Percentiles rank a stretch among this genome's conserved stretches.
phyloP scores from a whole-genome alignment of 495 filamentous ascomycete genomes.

The Hypoxylon fragiforme region DNA sequence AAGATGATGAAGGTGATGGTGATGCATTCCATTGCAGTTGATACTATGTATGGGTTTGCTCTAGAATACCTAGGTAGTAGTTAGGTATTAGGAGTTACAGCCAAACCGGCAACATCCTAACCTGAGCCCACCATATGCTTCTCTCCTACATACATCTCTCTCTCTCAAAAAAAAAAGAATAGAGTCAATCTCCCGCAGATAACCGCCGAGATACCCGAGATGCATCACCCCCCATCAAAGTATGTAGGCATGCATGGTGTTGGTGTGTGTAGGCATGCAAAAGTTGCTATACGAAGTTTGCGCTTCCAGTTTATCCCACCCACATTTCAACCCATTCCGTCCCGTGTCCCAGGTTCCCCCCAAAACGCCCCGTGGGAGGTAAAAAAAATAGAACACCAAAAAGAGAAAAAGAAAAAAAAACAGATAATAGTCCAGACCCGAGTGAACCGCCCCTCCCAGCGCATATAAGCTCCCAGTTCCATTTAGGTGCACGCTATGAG shows the following conservation, averaged over 20 bases:
- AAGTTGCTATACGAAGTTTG: conserved; percentile 4
- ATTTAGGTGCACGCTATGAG: conserved; percentile 22
- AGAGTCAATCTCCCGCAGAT: conserved; percentile 29
- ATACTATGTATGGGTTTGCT: background rate
- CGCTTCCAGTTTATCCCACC: conserved; percentile 6
- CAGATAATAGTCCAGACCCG: background rate
- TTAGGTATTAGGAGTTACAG: too few relatives aligned
- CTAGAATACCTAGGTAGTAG: too few relatives aligned
- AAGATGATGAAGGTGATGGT: conserved; percentile 2
- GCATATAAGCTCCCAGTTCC: conserved; percentile 11
- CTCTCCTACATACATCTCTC: background rate
- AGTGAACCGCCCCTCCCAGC: background rate
- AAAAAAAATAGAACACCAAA: background rate
- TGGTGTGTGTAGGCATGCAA: too few relatives aligned
- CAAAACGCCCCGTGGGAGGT: too few relatives aligned
- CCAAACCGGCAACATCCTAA: too few relatives aligned
- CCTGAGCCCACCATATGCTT: background rate
- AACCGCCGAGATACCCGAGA: conserved; percentile 26
- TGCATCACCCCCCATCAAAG: conserved; percentile 5
- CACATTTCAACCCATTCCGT: conserved; percentile 5
- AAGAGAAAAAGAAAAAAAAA: background rate
- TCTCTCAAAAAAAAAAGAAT: too few relatives aligned
- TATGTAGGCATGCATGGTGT: too few relatives aligned
- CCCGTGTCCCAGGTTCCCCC: background rate
- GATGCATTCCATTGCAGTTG: conserved; percentile 20